A percentile compares a stretch with the other conserved stretches of the same genome.
phyloP scores from a whole-genome alignment of 2,329 filamentous ascomycete species.

The Ophiostoma angusticollis region DNA sequence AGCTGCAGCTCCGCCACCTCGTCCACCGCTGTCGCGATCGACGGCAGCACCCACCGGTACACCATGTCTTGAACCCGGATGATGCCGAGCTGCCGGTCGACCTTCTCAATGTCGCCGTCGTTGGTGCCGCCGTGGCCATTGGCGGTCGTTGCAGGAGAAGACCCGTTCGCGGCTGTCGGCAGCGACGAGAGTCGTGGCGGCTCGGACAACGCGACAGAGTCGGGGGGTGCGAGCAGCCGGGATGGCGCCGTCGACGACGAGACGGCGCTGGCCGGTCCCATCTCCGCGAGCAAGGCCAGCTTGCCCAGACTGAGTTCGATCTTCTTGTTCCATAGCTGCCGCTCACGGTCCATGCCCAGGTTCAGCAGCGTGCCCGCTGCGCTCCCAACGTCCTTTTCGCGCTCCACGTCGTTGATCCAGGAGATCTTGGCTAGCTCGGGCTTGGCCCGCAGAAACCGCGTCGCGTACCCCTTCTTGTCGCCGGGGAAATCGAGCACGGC shows the following conservation, averaged over 20 bases:
- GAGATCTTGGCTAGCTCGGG: conserved; percentile 63
- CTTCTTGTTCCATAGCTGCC: conserved; percentile 83
- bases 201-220: too few species aligned
- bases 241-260: conserved; percentile 14
- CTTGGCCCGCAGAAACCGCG: conserved; percentile 61
- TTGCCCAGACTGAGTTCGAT: conserved; percentile 85
- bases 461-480: conserved; percentile 59
- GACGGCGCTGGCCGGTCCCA: conserved; percentile 16
- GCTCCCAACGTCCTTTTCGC: conserved; percentile 59
- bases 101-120: conserved; percentile 30
- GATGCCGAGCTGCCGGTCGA: conserved; percentile 53
- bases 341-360: conserved; percentile 58
- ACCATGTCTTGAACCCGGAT: conserved; percentile 70
- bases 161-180: background rate
- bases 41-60: conserved; percentile 55
- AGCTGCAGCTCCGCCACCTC: conserved; percentile 65
- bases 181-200: too few species aligned
- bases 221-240: conserved; percentile 1
- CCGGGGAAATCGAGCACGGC: conserved; percentile 58
- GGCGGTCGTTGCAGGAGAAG: too few species aligned
- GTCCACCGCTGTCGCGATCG: conserved; percentile 63
- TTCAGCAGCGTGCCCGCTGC: conserved; percentile 60
- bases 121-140: conserved; percentile 1
- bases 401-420: conserved; percentile 88
- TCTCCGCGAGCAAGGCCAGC: conserved; percentile 58